These are phyloP conservation scores for Raffaelea deltoideospora DNA, from an alignment of 2,329 filamentous ascomycete genomes.

Conservation along the genomic window DNA sequence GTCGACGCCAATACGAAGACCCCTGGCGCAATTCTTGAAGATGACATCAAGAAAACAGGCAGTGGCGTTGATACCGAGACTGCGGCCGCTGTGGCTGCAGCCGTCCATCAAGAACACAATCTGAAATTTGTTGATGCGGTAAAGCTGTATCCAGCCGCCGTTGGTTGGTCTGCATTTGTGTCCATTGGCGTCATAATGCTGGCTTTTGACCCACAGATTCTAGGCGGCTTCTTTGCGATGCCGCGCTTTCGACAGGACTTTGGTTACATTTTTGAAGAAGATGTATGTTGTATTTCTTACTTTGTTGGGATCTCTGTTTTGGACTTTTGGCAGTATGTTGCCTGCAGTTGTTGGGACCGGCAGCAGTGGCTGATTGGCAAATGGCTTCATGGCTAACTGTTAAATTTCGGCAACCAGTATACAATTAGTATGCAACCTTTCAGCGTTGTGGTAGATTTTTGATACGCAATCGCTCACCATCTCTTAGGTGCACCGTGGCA, in stretches of 20 bases:
- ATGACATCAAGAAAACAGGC: background rate
- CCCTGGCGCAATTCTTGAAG: no score
- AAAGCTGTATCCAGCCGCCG: slow-evolving; percentile 27
- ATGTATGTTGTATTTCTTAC: slow-evolving; percentile 9
- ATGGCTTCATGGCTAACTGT: no score
- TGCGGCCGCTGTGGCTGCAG: background rate
- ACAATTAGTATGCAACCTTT: no score
- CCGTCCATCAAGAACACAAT: slow-evolving; percentile 17
- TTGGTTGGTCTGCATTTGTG: slow-evolving; percentile 43
- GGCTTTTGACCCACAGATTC: slow-evolving; percentile 48
- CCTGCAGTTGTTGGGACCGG: no score
- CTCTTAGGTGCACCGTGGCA: slow-evolving; percentile 26
- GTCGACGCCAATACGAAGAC: no score
- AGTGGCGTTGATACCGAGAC: background rate
- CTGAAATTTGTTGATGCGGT: slow-evolving; percentile 24
- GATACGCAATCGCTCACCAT: no score
- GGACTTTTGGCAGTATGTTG: no score
- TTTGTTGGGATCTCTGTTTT: no score
- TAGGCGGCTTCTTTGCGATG: slow-evolving; percentile 45
- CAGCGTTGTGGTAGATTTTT: no score
- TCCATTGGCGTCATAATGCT: slow-evolving; percentile 45
- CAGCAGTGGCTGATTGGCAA: no score
- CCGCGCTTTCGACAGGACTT: slow-evolving; percentile 43
- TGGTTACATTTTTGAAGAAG: slow-evolving; percentile 31
- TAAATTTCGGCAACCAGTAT: no score